phyloP scores from a whole-genome alignment of 1,284 basidiomycete genomes.

The Polyporus tsugae region DNA sequence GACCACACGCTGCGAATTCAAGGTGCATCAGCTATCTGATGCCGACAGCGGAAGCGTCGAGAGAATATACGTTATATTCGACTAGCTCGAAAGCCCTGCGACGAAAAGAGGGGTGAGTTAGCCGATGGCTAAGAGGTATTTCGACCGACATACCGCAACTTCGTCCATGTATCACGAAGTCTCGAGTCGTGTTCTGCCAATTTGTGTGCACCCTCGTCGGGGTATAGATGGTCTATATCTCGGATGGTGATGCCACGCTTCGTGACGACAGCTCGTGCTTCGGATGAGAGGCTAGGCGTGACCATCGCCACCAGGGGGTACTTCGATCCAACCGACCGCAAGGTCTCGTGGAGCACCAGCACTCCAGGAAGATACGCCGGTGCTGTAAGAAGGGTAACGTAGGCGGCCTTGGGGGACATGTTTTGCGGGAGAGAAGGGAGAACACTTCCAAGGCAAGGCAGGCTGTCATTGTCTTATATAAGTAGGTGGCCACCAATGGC shows the following conservation, averaged over 20 bases:
- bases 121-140: conserved; percentile 10
- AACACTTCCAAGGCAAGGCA: too few species aligned
- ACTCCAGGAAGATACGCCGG: conserved; percentile 76
- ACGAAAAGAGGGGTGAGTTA: conserved; percentile 6
- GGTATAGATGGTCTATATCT: conserved; percentile 70
- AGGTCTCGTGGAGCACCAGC: conserved; percentile 76
- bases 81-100: conserved; percentile 77
- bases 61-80: conserved; percentile 73
- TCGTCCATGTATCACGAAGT: conserved; percentile 92
- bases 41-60: background rate
- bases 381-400: conserved; percentile 74
- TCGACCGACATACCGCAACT: conserved; percentile 68
- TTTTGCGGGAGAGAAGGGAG: background rate
- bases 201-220: conserved; percentile 57
- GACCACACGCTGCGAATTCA: conserved; percentile 69
- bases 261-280: conserved; percentile 62
- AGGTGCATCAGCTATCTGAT: background rate
- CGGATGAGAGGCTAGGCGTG: conserved; percentile 66
- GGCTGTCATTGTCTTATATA: background rate
- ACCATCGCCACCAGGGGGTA: conserved; percentile 89
- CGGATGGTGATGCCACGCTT: conserved; percentile 62
- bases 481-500: background rate
- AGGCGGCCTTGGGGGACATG: conserved; percentile 45
- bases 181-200: conserved; percentile 65
- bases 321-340: conserved; percentile 68